Evolutionary conservation across 305 asterid genomes (phyloP), one percentile per base, ranked within the genome.

Genomic region (Ilex paraguariensis): DNA sequence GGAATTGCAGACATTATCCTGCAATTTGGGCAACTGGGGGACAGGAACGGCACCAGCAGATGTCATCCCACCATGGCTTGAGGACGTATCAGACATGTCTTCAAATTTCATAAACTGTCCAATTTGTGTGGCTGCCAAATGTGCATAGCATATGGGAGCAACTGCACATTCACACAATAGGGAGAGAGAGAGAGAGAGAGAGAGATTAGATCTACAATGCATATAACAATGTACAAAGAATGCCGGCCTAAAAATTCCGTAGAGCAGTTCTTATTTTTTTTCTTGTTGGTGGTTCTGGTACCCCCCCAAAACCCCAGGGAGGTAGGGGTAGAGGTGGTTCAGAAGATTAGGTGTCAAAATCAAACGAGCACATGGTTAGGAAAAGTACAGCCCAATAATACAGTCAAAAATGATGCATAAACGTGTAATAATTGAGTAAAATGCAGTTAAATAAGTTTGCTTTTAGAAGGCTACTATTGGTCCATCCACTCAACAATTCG

Each of bases 61-160:
- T 0, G 76, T 80, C 0, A 75, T 45, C 5, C 88, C 98, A 14
- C 86, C 88, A 63, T 76, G 95, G 83, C 88, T 82, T 0, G 98
- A 90, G 0, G 97, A 85, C 0, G 95, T 90, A 81, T 93, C 99
- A 0, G 99, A 93, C 7, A 84, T 69, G 0, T 88, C 99, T 55
- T 90, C 97, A 13, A 84, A 90, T 61, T 90, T 90, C 96, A 93
- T 88, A 95, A 96, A 93, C 42, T 84, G 95, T 13, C 95, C 94
- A 55, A 93, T 54, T 71, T 93, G 99, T 16, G 96, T 84, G 46
- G 99, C 99, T 0, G 99, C 99, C 84, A 93, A 71, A 61, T 93
- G 99, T 0, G 99, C 99, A 60, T 93, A 93, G 77, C 95, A 83
- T 31, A 93, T 71, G 0, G 99, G 99, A 12, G 99, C 93, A 63